Conservation (phyloP, 768 basidiomycete species). For the Pholiota microspora region DNA sequence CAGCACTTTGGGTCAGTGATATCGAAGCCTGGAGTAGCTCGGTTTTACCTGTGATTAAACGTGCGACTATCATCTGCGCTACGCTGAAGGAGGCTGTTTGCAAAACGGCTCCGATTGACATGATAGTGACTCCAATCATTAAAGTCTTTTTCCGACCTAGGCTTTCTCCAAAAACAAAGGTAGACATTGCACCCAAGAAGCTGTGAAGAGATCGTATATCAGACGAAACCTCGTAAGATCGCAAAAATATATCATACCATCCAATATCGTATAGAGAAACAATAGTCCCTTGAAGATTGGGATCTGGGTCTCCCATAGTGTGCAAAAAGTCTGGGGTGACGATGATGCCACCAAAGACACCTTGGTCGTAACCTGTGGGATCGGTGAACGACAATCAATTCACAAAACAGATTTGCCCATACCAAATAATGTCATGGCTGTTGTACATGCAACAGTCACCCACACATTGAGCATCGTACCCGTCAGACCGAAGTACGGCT, state of each 20-base stretch:
- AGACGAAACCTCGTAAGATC: neutral
- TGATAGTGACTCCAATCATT: constrained; percentile 46
- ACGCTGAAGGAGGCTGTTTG: constrained; percentile 45
- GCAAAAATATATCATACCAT: constrained; percentile 28
- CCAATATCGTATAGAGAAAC: constrained; percentile 53
- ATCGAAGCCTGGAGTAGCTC: neutral
- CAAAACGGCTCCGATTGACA: constrained; percentile 51
- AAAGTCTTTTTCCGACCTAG: constrained; percentile 48
- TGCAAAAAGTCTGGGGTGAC: constrained; percentile 44
- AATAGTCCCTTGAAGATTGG: constrained; percentile 45
- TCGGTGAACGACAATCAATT: neutral
- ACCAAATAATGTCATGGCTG: constrained; percentile 53
- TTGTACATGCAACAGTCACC: constrained; percentile 49
- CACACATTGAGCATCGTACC: constrained; percentile 43
- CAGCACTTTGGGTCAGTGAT: neutral
- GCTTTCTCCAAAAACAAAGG: constrained; percentile 41
- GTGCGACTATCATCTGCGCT: constrained; percentile 47
- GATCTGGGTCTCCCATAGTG: constrained; percentile 45
- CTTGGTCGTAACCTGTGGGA: constrained; percentile 46
- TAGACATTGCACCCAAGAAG: constrained; percentile 44
- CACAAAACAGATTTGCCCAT: constrained; percentile 1
- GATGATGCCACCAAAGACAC: constrained; percentile 53
- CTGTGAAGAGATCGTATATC: constrained; percentile 19
- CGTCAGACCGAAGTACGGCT: constrained; percentile 42
- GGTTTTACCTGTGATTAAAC: constrained; percentile 40